Evolutionary conservation across 805 yeast species (phyloP).

Genomic region (Spathaspora sp.): DNA sequence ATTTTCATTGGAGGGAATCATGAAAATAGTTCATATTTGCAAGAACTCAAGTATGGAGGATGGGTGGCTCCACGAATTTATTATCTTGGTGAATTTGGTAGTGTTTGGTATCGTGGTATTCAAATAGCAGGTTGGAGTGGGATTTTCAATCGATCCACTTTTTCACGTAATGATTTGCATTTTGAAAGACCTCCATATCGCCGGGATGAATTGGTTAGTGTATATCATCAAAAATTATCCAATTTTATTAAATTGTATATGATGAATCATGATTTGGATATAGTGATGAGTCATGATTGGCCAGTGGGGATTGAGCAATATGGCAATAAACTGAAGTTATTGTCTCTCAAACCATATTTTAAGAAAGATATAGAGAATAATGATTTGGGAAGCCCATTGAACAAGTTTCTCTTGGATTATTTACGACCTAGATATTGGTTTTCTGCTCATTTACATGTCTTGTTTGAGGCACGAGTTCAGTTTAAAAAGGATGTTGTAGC

Average conservation of each 20-base stretch:
- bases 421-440: conserved; percentile 76
- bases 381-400: conserved; percentile 70
- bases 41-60: conserved; percentile 79
- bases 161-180: conserved; percentile 38
- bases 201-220: conserved; percentile 45
- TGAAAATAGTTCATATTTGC: conserved; percentile 77
- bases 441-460: conserved; percentile 84
- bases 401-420: conserved; percentile 47
- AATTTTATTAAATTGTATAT: conserved; percentile 56
- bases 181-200: conserved; percentile 49
- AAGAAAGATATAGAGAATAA: conserved; percentile 55
- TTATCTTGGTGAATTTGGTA: conserved; percentile 76
- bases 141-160: conserved; percentile 52
- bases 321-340: conserved; percentile 54
- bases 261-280: conserved; percentile 38
- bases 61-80: conserved; percentile 89
- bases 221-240: conserved; percentile 70
- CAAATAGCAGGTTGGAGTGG: conserved; percentile 84
- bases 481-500: neutral
- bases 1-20: conserved; percentile 94
- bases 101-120: conserved; percentile 70
- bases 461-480: conserved; percentile 54
- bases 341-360: conserved; percentile 65
- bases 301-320: conserved; percentile 70
- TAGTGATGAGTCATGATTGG: conserved; percentile 90